phyloP scores from a whole-genome alignment of 1,284 basidiomycete species.

The Porodaedalea pini region DNA sequence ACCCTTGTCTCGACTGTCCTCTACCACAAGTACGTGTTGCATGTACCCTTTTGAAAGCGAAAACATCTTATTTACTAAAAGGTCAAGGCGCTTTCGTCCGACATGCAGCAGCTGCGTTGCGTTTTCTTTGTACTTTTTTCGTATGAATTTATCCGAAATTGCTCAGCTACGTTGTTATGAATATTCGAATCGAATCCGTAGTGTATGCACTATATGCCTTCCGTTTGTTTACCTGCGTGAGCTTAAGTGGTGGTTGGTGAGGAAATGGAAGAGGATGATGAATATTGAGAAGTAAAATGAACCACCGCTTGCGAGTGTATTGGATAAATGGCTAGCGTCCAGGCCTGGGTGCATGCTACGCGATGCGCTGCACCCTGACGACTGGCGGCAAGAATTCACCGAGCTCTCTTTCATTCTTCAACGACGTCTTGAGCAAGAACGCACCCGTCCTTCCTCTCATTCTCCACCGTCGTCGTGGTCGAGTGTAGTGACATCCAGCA shows the following conservation, averaged over 20 bases:
- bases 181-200: no score
- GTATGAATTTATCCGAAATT: no score
- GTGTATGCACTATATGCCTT: no score
- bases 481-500: background rate
- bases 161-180: no score
- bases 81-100: no score
- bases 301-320: background rate
- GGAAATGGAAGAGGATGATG: no score
- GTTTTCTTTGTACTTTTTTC: no score
- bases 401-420: background rate
- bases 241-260: no score
- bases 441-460: background rate
- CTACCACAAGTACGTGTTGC: background rate
- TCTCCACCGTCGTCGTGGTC: background rate
- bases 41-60: background rate
- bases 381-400: background rate
- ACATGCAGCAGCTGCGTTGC: no score
- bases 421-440: no score
- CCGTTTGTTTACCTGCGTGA: no score
- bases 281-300: background rate
- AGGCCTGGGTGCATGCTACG: constrained; percentile 1
- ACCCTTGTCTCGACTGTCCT: background rate
- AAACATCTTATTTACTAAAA: background rate
- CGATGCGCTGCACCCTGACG: background rate
- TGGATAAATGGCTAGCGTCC: background rate